These are phyloP conservation scores for Kwoniella newhampshirensis DNA, from an alignment of 768 basidiomycete species.

Conservation along the genomic window DNA sequence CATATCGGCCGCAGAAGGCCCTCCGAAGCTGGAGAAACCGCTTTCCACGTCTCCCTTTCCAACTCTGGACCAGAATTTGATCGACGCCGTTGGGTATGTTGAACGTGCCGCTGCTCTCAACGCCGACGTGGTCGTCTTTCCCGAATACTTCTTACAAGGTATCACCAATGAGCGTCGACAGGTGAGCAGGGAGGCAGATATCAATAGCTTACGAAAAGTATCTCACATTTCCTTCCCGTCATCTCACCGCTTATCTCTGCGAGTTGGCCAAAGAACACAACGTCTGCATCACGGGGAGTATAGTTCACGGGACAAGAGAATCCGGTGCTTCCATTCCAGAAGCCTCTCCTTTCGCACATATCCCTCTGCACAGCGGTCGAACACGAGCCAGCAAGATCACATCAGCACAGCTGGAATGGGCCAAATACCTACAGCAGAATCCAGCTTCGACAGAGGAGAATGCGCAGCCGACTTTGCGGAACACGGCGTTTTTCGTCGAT, in stretches of 20 bases:
- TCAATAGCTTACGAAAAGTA: conserved; percentile 25
- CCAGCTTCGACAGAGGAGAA: conserved; percentile 18
- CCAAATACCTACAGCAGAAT: conserved; percentile 22
- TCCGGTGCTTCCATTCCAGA: conserved; percentile 7
- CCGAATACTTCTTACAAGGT: conserved; percentile 49
- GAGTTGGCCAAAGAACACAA: conserved; percentile 25
- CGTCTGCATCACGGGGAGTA: conserved; percentile 39
- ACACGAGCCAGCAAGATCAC: conserved; percentile 10
- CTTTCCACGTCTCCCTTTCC: conserved; percentile 27
- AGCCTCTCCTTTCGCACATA: conserved; percentile 30
- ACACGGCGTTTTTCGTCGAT: conserved; percentile 47
- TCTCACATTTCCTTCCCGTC: conserved; percentile 33
- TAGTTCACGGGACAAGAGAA: conserved; percentile 27
- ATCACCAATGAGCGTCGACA: conserved; percentile 35
- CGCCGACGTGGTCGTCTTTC: conserved; percentile 46
- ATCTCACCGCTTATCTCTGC: conserved; percentile 22
- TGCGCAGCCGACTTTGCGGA: conserved; percentile 23
- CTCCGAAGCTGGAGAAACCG: conserved; percentile 17
- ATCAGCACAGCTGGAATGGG: conserved; percentile 25
- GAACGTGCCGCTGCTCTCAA: conserved; percentile 13
- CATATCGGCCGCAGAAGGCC: conserved; percentile 22
- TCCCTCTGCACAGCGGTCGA: conserved; percentile 2
- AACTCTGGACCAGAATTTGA: conserved; percentile 26
- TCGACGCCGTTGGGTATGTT: conserved; percentile 12
- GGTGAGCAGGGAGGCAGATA: conserved; percentile 20